Percentiles rank a stretch among this genome's conserved stretches.
These are phyloP conservation scores for Strobilomyces confusus DNA, from an alignment of 768 basidiomycete species.

Conservation along the genomic window DNA sequence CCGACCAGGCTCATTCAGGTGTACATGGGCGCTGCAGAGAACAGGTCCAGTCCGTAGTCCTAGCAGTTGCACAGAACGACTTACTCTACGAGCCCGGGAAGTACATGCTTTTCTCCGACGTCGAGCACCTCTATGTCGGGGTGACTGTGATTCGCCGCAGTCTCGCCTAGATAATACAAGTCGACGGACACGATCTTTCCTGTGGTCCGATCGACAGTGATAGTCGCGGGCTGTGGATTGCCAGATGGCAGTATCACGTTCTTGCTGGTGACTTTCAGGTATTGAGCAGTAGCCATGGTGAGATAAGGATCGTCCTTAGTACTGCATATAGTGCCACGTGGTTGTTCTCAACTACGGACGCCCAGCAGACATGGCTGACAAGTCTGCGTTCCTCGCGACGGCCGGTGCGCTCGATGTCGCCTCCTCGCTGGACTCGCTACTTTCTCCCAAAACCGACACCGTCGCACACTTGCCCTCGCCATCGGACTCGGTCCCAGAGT, in stretches of 20 bases:
- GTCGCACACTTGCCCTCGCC: slow-evolving; percentile 27
- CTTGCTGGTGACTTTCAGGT: slow-evolving; percentile 47
- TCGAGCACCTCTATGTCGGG: slow-evolving; percentile 43
- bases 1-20: slow-evolving; percentile 90
- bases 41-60: not conserved
- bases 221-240: slow-evolving; percentile 57
- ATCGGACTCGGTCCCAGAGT: slow-evolving; percentile 46
- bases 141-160: slow-evolving; percentile 20
- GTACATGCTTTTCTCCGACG: slow-evolving; percentile 52
- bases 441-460: slow-evolving; percentile 43
- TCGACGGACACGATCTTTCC: slow-evolving; percentile 60
- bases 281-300: slow-evolving; percentile 9
- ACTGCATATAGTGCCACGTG: slow-evolving; percentile 6
- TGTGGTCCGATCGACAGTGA: slow-evolving; percentile 51
- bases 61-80: not conserved
- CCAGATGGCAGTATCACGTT: slow-evolving; percentile 53
- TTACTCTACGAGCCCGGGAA: slow-evolving; percentile 83
- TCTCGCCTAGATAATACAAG: slow-evolving; percentile 29
- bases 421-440: slow-evolving; percentile 41
- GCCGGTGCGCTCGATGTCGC: slow-evolving; percentile 13
- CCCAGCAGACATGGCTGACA: slow-evolving; percentile 18
- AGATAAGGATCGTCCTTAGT: not conserved
- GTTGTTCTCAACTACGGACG: not conserved
- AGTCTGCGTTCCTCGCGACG: slow-evolving; percentile 6
- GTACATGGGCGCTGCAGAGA: slow-evolving; percentile 74